A percentile compares a stretch with the other conserved stretches of the same genome.
Conservation (phyloP, 768 basidiomycete genomes). For the Boletus rufocinnamomeus region DNA sequence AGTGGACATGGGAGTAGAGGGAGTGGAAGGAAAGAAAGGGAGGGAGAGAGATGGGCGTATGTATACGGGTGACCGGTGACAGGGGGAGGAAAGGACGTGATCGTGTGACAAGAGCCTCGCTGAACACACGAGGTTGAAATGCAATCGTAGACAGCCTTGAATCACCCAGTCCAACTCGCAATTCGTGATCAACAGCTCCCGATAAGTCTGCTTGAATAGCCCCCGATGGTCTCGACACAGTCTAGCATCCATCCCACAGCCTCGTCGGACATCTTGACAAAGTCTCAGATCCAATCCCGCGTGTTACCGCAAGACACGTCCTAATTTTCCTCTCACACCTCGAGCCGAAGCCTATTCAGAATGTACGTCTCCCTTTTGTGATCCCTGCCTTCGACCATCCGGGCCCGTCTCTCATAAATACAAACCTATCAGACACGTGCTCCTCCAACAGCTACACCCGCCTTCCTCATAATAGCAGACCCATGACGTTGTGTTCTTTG, state of each 20-base stretch:
- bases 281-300: neutral
- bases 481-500: slow-evolving; percentile 8
- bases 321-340: neutral
- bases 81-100: slow-evolving; percentile 29
- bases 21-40: slow-evolving; percentile 10
- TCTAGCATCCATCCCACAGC: neutral
- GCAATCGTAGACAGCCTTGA: neutral
- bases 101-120: slow-evolving; percentile 28
- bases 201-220: neutral
- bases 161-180: neutral
- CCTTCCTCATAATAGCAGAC: neutral
- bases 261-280: neutral
- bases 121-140: slow-evolving; percentile 17
- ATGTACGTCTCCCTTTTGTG: neutral
- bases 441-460: neutral
- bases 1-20: slow-evolving; percentile 19
- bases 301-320: neutral
- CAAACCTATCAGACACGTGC: neutral
- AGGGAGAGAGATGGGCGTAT: slow-evolving; percentile 8
- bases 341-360: neutral
- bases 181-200: neutral
- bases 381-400: neutral
- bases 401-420: neutral
- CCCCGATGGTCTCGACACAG: slow-evolving; percentile 1
- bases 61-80: slow-evolving; percentile 25